Conservation (phyloP, 2,329 filamentous ascomycete genomes). For the Fusarium sp. region DNA sequence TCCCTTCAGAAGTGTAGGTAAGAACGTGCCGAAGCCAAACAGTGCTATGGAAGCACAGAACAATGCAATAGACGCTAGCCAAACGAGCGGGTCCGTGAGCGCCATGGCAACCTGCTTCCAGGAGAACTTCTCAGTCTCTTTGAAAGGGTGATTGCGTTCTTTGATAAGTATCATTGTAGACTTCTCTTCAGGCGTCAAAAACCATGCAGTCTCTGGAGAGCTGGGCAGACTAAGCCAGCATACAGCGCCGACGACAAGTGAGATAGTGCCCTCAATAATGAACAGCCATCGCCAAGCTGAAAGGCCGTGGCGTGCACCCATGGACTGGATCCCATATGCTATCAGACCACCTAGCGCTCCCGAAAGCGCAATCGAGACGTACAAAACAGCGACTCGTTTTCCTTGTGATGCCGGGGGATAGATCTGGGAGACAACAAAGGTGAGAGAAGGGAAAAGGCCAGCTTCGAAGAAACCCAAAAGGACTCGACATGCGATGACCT, state of each 20-base stretch:
- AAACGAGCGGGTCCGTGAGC: conserved; percentile 51
- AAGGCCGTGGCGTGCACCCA: conserved; percentile 62
- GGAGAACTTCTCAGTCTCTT: conserved; percentile 37
- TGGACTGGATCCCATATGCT: conserved; percentile 54
- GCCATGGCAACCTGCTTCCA: conserved; percentile 47
- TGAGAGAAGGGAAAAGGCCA: conserved; percentile 54
- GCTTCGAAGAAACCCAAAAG: conserved; percentile 56
- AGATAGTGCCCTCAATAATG: conserved; percentile 60
- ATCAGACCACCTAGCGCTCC: conserved; percentile 53
- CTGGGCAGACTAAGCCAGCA: conserved; percentile 62
- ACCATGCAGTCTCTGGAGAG: conserved; percentile 61
- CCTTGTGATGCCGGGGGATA: conserved; percentile 38
- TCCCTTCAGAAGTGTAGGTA: conserved; percentile 56
- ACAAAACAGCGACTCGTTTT: conserved; percentile 52
- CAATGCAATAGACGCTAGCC: conserved; percentile 44
- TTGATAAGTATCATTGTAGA: conserved; percentile 49
- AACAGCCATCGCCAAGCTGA: conserved; percentile 68
- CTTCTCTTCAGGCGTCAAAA: conserved; percentile 60
- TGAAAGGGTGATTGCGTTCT: neutral
- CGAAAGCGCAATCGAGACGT: conserved; percentile 52
- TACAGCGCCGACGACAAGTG: conserved; percentile 50
- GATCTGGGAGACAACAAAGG: conserved; percentile 23
- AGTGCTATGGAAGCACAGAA: conserved; percentile 48
- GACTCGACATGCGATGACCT: conserved; percentile 50
- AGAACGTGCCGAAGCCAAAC: conserved; percentile 55